Conservation (phyloP, 352 stramenopile species). For the Phytophthora quininea region DNA sequence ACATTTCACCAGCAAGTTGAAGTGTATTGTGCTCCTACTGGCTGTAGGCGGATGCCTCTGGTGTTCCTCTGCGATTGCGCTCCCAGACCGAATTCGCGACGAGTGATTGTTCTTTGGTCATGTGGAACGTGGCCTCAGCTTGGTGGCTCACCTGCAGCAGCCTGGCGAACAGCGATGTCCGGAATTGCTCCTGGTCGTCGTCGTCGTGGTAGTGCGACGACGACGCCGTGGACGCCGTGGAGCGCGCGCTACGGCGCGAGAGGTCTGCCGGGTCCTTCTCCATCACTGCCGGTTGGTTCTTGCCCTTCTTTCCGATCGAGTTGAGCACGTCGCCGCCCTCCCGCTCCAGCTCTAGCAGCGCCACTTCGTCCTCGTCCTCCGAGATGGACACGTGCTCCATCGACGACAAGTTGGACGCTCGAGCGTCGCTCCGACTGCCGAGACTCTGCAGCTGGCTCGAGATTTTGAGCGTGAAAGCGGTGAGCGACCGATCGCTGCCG, state of each 20-base stretch:
- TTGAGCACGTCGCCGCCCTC: slow-evolving; percentile 42
- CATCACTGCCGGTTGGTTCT: slow-evolving; percentile 8
- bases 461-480: slow-evolving; percentile 22
- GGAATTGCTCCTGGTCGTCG: slow-evolving; percentile 36
- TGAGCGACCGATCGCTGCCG: slow-evolving; percentile 20
- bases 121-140: slow-evolving; percentile 48
- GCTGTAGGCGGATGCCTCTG: slow-evolving; percentile 22
- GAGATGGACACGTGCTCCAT: slow-evolving; percentile 16
- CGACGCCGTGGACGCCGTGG: slow-evolving; percentile 36
- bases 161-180: slow-evolving; percentile 41
- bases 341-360: slow-evolving; percentile 11
- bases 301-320: slow-evolving; percentile 42
- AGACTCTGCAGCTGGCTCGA: slow-evolving; percentile 18
- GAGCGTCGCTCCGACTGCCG: slow-evolving; percentile 12
- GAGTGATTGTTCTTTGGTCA: slow-evolving; percentile 46
- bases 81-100: slow-evolving; percentile 39
- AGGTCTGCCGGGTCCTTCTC: slow-evolving; percentile 32
- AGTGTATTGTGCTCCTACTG: slow-evolving; percentile 11
- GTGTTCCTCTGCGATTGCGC: slow-evolving; percentile 21
- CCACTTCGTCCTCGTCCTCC: slow-evolving; percentile 20
- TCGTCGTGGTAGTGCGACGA: slow-evolving; percentile 35
- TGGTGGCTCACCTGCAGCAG: slow-evolving; percentile 46
- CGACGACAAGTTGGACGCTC: slow-evolving; percentile 22
- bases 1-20: slow-evolving; percentile 5
- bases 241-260: slow-evolving; percentile 34